Percentiles rank a stretch among this genome's conserved stretches.
phyloP scores from a whole-genome alignment of 176 grass and related monocot genomes.

The maize (Zea mays) region Zm-B73-REFERENCE-NAM-5.0 NC_050099.1:1353501-1354000 shows the following conservation, averaged over 20 bases:
- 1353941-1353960: constrained; percentile 47
- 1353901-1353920: no score
- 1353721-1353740: constrained; percentile 26
- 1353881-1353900: neutral
- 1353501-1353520: constrained; percentile 41
- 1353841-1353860: constrained; percentile 40
- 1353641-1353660: neutral
- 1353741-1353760: neutral
- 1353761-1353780: neutral
- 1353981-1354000: constrained; percentile 22
- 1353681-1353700: constrained; percentile 50
- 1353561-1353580: constrained; percentile 42
- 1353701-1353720: constrained; percentile 42
- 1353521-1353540: constrained; percentile 27
- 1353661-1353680: constrained; percentile 46
- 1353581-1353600: neutral
- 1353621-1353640: neutral
- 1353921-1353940: neutral
- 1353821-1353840: constrained; percentile 29
- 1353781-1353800: no score
- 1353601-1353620: neutral
- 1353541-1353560: neutral
- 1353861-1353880: constrained; percentile 19
- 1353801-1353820: neutral
- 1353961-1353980: constrained; percentile 38